Percentiles rank a stretch among this genome's conserved stretches.
These are phyloP conservation scores for Rhododendron molle DNA, from an alignment of 148 eudicot species.

Conservation along the genomic window DNA sequence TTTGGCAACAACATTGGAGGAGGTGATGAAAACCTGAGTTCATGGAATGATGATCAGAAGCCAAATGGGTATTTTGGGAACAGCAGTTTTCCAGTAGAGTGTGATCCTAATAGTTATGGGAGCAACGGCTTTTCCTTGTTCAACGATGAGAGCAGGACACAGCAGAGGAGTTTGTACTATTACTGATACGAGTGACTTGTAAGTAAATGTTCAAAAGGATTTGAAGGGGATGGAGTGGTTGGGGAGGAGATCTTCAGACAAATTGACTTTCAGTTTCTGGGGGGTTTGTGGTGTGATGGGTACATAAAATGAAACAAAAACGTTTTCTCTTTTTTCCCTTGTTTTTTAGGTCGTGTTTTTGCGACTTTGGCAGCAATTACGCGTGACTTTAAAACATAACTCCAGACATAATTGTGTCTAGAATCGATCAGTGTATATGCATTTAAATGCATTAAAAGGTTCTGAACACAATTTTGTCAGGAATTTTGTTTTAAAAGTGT, in stretches of 20 bases:
- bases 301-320: neutral
- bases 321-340: neutral
- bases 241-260: slow-evolving; percentile 1
- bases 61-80: slow-evolving; percentile 17
- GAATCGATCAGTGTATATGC: no score
- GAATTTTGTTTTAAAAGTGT: no score
- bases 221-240: slow-evolving; percentile 12
- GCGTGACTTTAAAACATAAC: no score
- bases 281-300: slow-evolving; percentile 12
- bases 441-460: no score
- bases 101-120: slow-evolving; percentile 15
- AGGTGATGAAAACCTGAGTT: neutral
- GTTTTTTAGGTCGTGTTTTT: no score
- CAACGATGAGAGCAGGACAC: slow-evolving; percentile 31
- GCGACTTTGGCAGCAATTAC: no score
- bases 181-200: slow-evolving; percentile 11
- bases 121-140: slow-evolving; percentile 9
- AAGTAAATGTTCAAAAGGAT: slow-evolving; percentile 14
- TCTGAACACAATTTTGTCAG: no score
- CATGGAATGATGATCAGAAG: slow-evolving; percentile 8
- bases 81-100: slow-evolving; percentile 16
- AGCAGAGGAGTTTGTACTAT: slow-evolving; percentile 22
- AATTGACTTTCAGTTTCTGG: slow-evolving; percentile 4
- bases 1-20: slow-evolving; percentile 11
- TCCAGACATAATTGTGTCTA: no score